phyloP scores from a whole-genome alignment of 768 basidiomycete species.

The Pholiota molesta region DNA sequence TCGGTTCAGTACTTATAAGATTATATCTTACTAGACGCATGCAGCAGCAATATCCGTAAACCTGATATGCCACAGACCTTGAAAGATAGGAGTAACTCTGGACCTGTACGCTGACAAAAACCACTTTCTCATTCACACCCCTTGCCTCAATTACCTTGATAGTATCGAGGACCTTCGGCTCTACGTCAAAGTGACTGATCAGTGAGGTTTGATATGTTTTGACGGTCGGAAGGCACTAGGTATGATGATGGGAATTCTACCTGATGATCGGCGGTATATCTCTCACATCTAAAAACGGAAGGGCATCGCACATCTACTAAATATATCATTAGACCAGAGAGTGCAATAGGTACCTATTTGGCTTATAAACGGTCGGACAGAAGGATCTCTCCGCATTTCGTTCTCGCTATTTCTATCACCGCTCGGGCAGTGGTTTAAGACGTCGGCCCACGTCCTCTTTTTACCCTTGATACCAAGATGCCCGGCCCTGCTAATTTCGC shows the following conservation, averaged over 20 bases:
- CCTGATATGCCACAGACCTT: too few relatives aligned
- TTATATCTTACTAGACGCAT: neutral
- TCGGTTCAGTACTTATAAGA: neutral
- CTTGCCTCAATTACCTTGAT: neutral
- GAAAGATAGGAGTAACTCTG: neutral
- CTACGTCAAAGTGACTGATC: slow-evolving; percentile 1
- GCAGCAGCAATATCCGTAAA: neutral
- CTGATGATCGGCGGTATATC: slow-evolving; percentile 2
- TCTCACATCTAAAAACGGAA: neutral
- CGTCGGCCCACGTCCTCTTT: neutral
- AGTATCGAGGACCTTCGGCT: neutral
- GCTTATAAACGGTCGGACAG: slow-evolving; percentile 2
- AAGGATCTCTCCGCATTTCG: slow-evolving; percentile 2
- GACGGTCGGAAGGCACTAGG: slow-evolving; percentile 1
- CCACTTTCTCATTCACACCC: neutral
- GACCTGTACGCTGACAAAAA: neutral
- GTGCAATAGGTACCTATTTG: neutral
- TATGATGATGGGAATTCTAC: neutral
- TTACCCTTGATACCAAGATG: neutral
- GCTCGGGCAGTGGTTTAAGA: slow-evolving; percentile 1
- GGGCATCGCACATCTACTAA: neutral
- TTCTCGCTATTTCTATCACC: neutral
- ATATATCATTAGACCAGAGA: neutral
- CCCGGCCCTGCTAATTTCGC: neutral
- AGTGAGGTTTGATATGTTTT: slow-evolving; percentile 1